Evolutionary conservation across 1,284 basidiomycete genomes (phyloP), one percentile per base, ranked within the genome.

Genomic region (Peniophora sp.): DNA sequence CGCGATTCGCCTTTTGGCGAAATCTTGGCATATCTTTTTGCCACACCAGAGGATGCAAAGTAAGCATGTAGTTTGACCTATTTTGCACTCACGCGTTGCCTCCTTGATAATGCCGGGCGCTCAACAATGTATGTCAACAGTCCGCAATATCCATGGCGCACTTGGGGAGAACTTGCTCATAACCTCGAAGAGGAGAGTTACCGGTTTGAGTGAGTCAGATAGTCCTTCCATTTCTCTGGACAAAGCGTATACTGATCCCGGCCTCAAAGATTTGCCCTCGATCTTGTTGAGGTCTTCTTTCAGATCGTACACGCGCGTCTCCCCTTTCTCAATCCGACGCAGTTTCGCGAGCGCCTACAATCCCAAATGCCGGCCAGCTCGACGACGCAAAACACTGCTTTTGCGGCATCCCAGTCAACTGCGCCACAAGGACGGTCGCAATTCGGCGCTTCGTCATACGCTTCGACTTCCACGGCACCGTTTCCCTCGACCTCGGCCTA

Each of bases 281-380:
- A 95, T 69, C 80, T 95, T 49, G 83, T 94, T 61, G 91, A 94
- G 66, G 88, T 92, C 39, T 91, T 83, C 69, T 91, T 91, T 65
- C 89, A 92, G 64, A 89, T 93, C 54, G 89, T 90, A 44, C 89
- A 93, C 66, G 84, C 85, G 20, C 83, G 91, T 44, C 71, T 89
- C 47, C 89, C 89, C 49, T 78, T 92, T 49, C 79, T 92, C 62
- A 87, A 90, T 67, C 87, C 87, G 51, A 68, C 77, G 22, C 78
- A 83, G 56, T 90, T 93, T 65, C 84, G 87, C 54, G 73, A 74
- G 46, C 78, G 81, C 17, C 70, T 89, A 50, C 79, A 79, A 53
- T 71, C 85, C 50, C 77, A 78, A 54, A 55, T 66, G n/a, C 57
- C 56, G 27, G 59, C 34, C 58, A 58, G 48, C 50, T 55, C 24